Conservation (phyloP, 2,329 filamentous ascomycete species). For the Ophiognomonia clavigignenti-juglandacearum region DNA sequence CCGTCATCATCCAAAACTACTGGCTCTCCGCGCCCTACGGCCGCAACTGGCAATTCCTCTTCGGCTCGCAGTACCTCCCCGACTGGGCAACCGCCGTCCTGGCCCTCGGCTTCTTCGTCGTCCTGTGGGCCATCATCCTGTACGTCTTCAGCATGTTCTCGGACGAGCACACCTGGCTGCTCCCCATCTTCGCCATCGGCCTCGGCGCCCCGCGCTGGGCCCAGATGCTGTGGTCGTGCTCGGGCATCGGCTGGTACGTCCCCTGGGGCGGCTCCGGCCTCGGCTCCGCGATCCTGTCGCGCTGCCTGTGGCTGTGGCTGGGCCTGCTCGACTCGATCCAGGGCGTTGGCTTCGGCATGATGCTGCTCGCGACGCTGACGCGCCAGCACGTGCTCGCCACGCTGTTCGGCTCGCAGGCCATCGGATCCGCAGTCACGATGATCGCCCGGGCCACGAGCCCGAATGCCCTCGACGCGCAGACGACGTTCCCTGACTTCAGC, state of each 20-base stretch:
- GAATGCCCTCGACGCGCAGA: constrained; percentile 54
- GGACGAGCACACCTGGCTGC: constrained; percentile 60
- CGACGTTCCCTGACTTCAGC: constrained; percentile 59
- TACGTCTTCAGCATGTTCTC: constrained; percentile 49
- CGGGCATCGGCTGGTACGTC: constrained; percentile 54
- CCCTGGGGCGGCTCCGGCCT: constrained; percentile 56
- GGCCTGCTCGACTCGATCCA: constrained; percentile 62
- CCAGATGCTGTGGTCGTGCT: constrained; percentile 63
- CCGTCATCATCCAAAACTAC: constrained; percentile 62
- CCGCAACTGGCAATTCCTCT: constrained; percentile 62
- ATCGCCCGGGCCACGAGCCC: constrained; percentile 56
- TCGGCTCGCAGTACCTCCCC: constrained; percentile 50
- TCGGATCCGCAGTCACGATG: constrained; percentile 57
- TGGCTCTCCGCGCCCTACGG: constrained; percentile 63
- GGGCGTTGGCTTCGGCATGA: constrained; percentile 64
- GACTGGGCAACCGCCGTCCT: constrained; percentile 54
- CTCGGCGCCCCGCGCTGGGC: constrained; percentile 62
- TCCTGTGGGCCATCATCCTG: constrained; percentile 51
- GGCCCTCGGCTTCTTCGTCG: constrained; percentile 48
- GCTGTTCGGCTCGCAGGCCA: constrained; percentile 54
- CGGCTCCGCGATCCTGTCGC: constrained; percentile 49
- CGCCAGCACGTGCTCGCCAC: constrained; percentile 61
- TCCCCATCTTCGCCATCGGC: constrained; percentile 63
- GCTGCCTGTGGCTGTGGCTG: constrained; percentile 62
- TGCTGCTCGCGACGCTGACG: constrained; percentile 60